These are phyloP conservation scores for Calonectria naviculata DNA, from an alignment of 2,329 filamentous ascomycete species.

Conservation along the genomic window DNA sequence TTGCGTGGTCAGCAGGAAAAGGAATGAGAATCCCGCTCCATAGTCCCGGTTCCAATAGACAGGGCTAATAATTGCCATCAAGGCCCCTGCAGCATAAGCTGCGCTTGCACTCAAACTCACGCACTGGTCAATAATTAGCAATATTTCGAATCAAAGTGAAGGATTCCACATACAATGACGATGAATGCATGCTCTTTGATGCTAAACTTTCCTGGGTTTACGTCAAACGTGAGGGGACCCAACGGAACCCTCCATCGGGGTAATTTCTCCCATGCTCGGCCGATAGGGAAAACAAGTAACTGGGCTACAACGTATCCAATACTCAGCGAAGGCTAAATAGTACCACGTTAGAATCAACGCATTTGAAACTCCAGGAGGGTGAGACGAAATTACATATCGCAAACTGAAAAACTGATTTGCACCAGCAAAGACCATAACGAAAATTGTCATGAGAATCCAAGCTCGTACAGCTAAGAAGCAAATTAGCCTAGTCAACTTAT, in stretches of 20 bases:
- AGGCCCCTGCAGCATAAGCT: constrained; percentile 14
- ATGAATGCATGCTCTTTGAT: constrained; percentile 22
- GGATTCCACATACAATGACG: constrained; percentile 1
- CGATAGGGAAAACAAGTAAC: constrained; percentile 18
- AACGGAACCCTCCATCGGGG: constrained; percentile 20
- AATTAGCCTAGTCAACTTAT: neutral
- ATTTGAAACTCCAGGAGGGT: neutral
- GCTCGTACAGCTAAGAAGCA: constrained; percentile 1
- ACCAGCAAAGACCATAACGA: constrained; percentile 15
- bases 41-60: constrained; percentile 24
- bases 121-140: neutral
- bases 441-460: constrained; percentile 14
- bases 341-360: neutral
- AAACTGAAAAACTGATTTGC: constrained; percentile 23
- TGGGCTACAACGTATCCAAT: constrained; percentile 21
- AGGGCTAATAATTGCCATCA: constrained; percentile 22
- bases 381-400: constrained; percentile 4
- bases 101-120: constrained; percentile 15
- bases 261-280: constrained; percentile 13
- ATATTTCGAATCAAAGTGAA: rapidly evolving
- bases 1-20: constrained; percentile 19
- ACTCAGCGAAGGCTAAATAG: constrained; percentile 1
- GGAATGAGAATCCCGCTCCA: constrained; percentile 18
- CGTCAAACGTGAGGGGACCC: constrained; percentile 9
- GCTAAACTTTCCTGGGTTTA: constrained; percentile 13